Evolutionary conservation across 2,329 filamentous ascomycete genomes (phyloP), one percentile per base, ranked within the genome.

Genomic region (Microdochium trichocladiopsis): DNA sequence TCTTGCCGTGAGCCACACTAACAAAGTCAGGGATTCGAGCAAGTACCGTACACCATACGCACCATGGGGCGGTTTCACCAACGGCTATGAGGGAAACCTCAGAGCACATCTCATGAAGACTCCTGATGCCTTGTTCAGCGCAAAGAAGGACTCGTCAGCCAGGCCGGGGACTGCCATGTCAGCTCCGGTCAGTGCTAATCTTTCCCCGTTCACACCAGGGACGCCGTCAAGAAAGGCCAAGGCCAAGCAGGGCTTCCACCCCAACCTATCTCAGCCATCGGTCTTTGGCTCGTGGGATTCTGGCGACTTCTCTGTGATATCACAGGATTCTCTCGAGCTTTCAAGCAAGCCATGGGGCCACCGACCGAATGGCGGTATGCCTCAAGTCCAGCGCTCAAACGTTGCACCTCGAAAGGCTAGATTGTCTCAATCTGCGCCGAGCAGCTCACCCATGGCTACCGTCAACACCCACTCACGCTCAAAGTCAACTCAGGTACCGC

Each of bases 1-100:
- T n/a, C n/a, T n/a, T n/a, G n/a, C n/a, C 25, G 23, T 49, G 4
- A 25, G 48, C 16, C 23, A 11, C 55, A 51, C 57, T 65, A 47
- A 66, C 47, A 24, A n/a, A 4, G 33, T 2, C 55, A 80, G 78
- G 66, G 77, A 80, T 54, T 69, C 77, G 5, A 71, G 74, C 8
- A 76, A 76, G 51, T 84, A 86, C 54, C 74, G 78, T 49, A 83
- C 79, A 4, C 82, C 82, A 1, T 86, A 85, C 60, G 73, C 77
- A 16, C 69, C 72, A 2, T 74, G 70, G 67, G 76, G 78, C 23
- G 82, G 80, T 0, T 84, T 84, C 58, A 81, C 77, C 31, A 84
- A 84, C 55, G 80, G 79, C 4, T 83, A 83, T 52, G 78, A 83
- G 62, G 78, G 77, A 21, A 76, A 76, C 48, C 55, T 76, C 18